Base-by-base conservation (phyloP, 78 protist species). In the Protostelium mycophagum region DNA sequence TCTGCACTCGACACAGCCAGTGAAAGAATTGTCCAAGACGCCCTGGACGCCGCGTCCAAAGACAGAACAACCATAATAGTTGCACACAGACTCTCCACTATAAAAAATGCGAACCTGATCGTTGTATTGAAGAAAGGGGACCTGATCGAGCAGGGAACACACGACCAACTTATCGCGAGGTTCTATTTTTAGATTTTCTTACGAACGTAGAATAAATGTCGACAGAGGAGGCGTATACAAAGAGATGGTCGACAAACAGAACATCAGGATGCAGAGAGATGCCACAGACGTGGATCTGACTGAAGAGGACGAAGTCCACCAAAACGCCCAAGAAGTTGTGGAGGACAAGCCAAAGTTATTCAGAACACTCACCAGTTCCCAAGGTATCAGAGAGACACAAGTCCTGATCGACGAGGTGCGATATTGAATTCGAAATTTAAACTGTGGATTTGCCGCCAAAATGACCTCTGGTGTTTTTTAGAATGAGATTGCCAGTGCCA, bases 21-120 rank as follows among this genome's bases (percentile, higher is more conserved):
- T 28, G 99, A 98, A 93, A 36, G 85, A 25, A 31, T 92, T 0
- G 98, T 99, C 0, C 96, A 94, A 90, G 96, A 93, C 9, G 98
- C 98, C 34, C 63, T 98, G 0, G 96, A 93, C 39, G 63, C 85
- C 0, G 84, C 96, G 37, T 88, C 94, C 94, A 35, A 88, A 23
- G 96, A 94, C n/a, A 92, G 97, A 37, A 98, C 99, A 0, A 88
- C 95, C 28, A 36, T 99, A 36, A 94, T 98, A 38, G 95, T 99
- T 37, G 99, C 99, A 0, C 99, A 99, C 89, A 87, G 99, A 38
- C 90, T 98, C 28, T 91, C 97, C 28, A 98, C 99, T 10, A 90
- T 98, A 88, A 63, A 88, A 1, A 85, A 94, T 84, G 97, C 98
- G 0, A 97, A 95, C 85, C 84, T 51, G 29, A 96, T 98, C 87